Percentiles rank a stretch among this genome's conserved stretches.
Evolutionary conservation across 345 rosid species (phyloP).

Genomic region (Sisymbrium irio): DNA sequence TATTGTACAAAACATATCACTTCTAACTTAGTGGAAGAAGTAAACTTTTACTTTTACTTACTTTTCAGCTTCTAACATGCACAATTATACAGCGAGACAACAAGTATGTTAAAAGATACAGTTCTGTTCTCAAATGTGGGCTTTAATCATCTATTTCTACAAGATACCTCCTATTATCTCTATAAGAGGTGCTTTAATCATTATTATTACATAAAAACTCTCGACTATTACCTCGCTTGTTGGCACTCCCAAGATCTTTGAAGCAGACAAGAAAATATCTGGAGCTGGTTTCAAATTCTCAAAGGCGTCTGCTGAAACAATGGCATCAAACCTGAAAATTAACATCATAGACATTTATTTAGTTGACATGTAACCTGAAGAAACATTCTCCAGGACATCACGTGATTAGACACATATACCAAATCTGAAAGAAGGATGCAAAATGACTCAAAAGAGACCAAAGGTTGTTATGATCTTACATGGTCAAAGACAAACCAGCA

Average conservation of each 20-base stretch:
- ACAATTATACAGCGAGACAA: neutral
- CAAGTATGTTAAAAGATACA: too few relatives aligned
- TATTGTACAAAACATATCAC: slow-evolving; percentile 27
- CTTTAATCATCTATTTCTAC: neutral
- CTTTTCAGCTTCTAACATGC: neutral
- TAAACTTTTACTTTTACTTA: neutral
- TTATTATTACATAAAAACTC: neutral
- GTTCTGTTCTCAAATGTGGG: neutral
- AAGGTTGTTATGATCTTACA: slow-evolving; percentile 44
- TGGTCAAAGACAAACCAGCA: slow-evolving; percentile 66
- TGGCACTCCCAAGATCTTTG: slow-evolving; percentile 77
- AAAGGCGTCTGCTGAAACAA: slow-evolving; percentile 97
- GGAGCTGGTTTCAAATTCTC: slow-evolving; percentile 98
- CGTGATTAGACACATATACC: neutral
- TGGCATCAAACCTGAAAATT: slow-evolving; percentile 63
- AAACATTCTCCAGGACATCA: neutral
- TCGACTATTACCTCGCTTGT: slow-evolving; percentile 57
- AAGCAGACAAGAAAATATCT: slow-evolving; percentile 93
- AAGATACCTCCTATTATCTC: neutral
- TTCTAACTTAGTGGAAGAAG: neutral
- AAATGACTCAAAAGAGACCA: neutral
- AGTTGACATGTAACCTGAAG: neutral
- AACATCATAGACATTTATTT: slow-evolving; percentile 15
- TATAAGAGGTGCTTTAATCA: too few relatives aligned
- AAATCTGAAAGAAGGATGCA: neutral